A percentile compares a stretch with the other conserved stretches of the same genome.
Evolutionary conservation across 805 yeast genomes (phyloP).

Genomic region (Kodamaea leandrae): DNA sequence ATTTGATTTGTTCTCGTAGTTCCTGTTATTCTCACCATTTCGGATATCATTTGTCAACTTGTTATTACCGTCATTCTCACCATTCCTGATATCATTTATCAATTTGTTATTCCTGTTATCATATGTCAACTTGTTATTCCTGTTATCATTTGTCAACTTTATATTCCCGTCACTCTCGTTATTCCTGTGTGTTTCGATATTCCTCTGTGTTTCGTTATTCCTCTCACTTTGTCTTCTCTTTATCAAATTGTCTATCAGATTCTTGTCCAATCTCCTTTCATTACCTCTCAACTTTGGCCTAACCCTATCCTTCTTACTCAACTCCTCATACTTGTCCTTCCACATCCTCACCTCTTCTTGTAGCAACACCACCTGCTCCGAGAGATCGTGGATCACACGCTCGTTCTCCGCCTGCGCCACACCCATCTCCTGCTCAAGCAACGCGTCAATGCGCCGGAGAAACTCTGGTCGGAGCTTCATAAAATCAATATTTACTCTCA

Average conservation of each 20-base stretch:
- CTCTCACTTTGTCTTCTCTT: no score
- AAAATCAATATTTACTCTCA: conserved; percentile 5
- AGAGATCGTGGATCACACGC: conserved; percentile 1
- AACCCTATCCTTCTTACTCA: neutral
- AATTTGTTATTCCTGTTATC: no score
- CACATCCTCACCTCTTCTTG: conserved; percentile 5
- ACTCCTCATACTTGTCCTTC: neutral
- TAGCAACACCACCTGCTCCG: conserved; percentile 1
- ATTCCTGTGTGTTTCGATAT: no score
- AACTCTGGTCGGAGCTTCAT: conserved; percentile 7
- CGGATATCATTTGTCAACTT: neutral
- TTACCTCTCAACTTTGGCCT: neutral
- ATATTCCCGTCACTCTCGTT: no score
- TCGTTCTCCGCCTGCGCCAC: conserved; percentile 4
- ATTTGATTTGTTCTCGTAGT: neutral
- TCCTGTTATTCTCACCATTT: neutral
- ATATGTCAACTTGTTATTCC: no score
- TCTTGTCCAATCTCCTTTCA: no score
- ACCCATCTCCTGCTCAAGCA: conserved; percentile 9
- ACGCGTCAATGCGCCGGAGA: neutral
- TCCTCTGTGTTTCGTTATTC: no score
- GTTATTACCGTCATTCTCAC: no score
- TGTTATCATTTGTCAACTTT: no score
- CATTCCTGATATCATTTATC: no score
- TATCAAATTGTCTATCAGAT: no score